Evolutionary conservation across 1,284 basidiomycete genomes (phyloP).

Genomic region (Erythrobasidium hasegawianum): DNA sequence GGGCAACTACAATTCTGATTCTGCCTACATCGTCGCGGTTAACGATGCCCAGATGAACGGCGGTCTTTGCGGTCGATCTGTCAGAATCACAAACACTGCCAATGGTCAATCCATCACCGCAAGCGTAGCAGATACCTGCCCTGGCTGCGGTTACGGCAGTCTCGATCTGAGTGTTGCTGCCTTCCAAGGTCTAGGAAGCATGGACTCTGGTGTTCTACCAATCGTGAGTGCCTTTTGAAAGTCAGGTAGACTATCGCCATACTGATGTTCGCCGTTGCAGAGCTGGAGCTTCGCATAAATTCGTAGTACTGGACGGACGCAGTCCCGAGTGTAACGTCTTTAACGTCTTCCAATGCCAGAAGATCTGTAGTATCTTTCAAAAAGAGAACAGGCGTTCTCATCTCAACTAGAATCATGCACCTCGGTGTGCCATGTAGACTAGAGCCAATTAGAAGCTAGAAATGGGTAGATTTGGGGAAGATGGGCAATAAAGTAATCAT

Average conservation of each 20-base stretch:
- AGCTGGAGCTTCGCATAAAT: constrained; percentile 23
- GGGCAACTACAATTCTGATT: constrained; percentile 44
- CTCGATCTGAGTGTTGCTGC: constrained; percentile 74
- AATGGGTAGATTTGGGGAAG: no score
- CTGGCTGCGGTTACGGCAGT: constrained; percentile 13
- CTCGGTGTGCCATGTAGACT: no score
- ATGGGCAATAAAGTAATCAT: no score
- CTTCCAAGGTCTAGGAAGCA: constrained; percentile 61
- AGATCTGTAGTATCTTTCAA: no score
- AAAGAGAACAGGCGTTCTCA: constrained; percentile 7
- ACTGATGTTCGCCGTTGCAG: not conserved
- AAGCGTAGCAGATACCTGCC: constrained; percentile 66
- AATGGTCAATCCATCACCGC: constrained; percentile 62
- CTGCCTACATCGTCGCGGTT: constrained; percentile 64
- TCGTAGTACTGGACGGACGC: not conserved
- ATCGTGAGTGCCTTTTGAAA: constrained; percentile 44
- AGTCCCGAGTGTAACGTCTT: no score
- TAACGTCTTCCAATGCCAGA: no score
- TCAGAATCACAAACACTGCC: constrained; percentile 61
- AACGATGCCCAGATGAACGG: constrained; percentile 44
- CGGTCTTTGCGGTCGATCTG: constrained; percentile 62
- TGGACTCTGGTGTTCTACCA: constrained; percentile 58
- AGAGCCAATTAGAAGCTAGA: no score
- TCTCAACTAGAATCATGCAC: not conserved
- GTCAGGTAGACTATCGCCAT: not conserved